Evolutionary conservation across 2,329 filamentous ascomycete genomes (phyloP), one percentile per base, ranked within the genome.

Genomic region (Xylaria sp.): DNA sequence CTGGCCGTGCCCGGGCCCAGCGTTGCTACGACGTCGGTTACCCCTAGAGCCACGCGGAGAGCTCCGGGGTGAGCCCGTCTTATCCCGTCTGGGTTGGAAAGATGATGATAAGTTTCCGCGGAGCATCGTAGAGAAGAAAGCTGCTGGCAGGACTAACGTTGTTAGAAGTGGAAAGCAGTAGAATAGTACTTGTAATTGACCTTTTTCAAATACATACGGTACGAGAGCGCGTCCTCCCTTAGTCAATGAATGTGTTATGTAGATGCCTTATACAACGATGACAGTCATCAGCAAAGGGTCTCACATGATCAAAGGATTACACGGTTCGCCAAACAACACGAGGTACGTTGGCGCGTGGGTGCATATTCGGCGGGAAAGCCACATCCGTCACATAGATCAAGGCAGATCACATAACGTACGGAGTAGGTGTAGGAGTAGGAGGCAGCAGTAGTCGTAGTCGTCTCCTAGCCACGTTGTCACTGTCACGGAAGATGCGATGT

Each of bases 21-120:
- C 39, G n/a, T 46, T 55, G 16, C 37, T 44, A 7, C 42, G 42
- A 51, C 16, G 34, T 53, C 52, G 30, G 39, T 13, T n/a, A 13
- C 53, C 39, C 3, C 42, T 44, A 18, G 9, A 42, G 23, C 56
- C 59, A 8, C 49, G 50, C 59, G 44, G 56, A 51, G 49, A 54
- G 37, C 57, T 44, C 42, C 52, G 56, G 30, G 52, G 56, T 16
- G 59, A 54, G 13, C 53, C 47, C 9, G 30, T 48, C 11, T n/a
- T 55, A 9, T 30, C 46, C 50, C 39, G 10, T 8, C 47, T 3
- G 2, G 39, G 7, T 47, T 18, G 48, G n/a, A 52, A 39, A 11
- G 51, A 13, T 30, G 37, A 35, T 30, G 56, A 47, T 52, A 56
- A 23, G 30, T 57, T 48, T 35, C 56, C 59, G 4, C n/a, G 50